Conservation (phyloP, 129 eudicot species). For the Daucus carota region DH1_v3.0 NC_030388.2:26099001-26099500, state of each 20-base stretch:
- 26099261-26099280: not conserved
- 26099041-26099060: not conserved
- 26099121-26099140: not conserved
- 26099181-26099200: not conserved
- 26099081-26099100: not conserved
- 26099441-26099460: not conserved
- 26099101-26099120: not conserved
- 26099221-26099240: not conserved
- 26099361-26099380: not conserved
- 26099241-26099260: not conserved
- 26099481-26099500: slow-evolving; percentile 38
- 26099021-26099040: not conserved
- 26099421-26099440: not conserved
- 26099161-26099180: not conserved
- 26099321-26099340: not conserved
- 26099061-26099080: not conserved
- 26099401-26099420: not conserved
- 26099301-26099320: not conserved
- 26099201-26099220: not conserved
- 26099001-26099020: not conserved
- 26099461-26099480: not conserved
- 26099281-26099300: not conserved
- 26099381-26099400: not conserved
- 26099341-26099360: not conserved
- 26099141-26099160: not conserved